Percentiles rank a stretch among this genome's conserved stretches.
Conservation (phyloP, 192 early-diverging fungal genomes). For the Podila minutissima region DNA sequence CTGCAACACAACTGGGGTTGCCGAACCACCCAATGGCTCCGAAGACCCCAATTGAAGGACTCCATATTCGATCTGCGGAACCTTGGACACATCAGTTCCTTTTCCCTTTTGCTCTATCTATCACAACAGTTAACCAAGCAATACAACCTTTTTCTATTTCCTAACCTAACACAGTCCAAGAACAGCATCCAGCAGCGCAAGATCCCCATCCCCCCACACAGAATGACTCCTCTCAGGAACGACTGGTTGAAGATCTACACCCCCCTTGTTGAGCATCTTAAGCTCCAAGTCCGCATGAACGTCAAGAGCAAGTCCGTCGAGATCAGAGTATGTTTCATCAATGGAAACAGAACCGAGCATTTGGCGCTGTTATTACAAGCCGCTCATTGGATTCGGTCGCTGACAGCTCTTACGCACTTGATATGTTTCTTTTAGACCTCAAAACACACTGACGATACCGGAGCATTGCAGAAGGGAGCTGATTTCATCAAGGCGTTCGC, state of each 20-base stretch:
- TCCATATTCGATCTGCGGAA: background rate
- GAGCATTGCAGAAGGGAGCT: conserved; percentile 94
- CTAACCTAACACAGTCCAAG: conserved; percentile 20
- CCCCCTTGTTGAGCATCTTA: conserved; percentile 94
- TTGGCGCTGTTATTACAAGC: no score
- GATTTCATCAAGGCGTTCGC: conserved; percentile 96
- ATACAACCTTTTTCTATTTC: background rate
- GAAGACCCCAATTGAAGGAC: no score
- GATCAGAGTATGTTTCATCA: conserved; percentile 66
- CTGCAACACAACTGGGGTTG: background rate
- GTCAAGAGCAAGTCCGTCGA: conserved; percentile 89
- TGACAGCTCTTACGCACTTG: background rate
- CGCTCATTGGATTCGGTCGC: background rate
- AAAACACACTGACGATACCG: conserved; percentile 85
- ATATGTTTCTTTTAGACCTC: conserved; percentile 62
- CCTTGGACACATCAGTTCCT: background rate
- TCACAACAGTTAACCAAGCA: background rate
- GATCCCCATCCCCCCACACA: conserved; percentile 94
- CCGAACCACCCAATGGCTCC: background rate
- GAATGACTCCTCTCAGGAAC: conserved; percentile 90
- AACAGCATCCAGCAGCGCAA: conserved; percentile 62
- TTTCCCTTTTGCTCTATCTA: no score
- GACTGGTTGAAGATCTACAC: conserved; percentile 98
- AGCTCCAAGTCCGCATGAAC: conserved; percentile 97
- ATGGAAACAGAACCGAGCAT: no score